Base-by-base conservation (phyloP, 2,329 filamentous ascomycete genomes). In the Claviceps paspali region DNA sequence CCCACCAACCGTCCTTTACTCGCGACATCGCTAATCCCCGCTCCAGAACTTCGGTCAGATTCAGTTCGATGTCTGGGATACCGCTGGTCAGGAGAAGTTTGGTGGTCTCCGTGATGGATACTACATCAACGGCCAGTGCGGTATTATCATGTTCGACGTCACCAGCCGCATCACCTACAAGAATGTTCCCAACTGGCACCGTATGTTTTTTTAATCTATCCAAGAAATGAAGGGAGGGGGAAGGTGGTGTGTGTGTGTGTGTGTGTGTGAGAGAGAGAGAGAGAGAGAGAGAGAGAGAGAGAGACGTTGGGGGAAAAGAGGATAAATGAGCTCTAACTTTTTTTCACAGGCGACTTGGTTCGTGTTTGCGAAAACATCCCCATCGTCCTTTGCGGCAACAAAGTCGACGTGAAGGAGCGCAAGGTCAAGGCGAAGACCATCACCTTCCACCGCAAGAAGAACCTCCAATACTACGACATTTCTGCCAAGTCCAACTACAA, bases 371-470 rank as follows among this genome's bases (percentile, higher is more conserved):
- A 98, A 76, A 93, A 91, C 73, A 91, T 98, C 56, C 88, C 88
- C 52, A 96, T 98, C 57, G 91, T 96, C 55, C 82, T 98, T 48
- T 86, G 79, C 64, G 88, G 88, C 59, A 98, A 98, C 83, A 98
- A 98, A 78, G 88, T 98, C 63, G 88, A 98, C 58, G 91, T 98
- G 49, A 98, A 98, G 82, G 91, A 98, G 78, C 85, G 91, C 66
- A 98, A 98, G 73, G 91, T 98, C 62, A 98, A 98, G 80, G 91
- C 91, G 60, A 98, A 98, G 84, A 92, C 88, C 61, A 98, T 98
- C 68, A 98, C 91, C 50, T 98, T 98, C 83, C 91, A 98, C 77
- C 85, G 91, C 69, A 98, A 98, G 84, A 98, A 98, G 81, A 98
- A 96, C 70, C 80, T 98, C 37, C 91, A 98, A 70, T 98, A 96